Evolutionary conservation across 441 rosid species (phyloP).

Genomic region (Populus hybrid): DNA sequence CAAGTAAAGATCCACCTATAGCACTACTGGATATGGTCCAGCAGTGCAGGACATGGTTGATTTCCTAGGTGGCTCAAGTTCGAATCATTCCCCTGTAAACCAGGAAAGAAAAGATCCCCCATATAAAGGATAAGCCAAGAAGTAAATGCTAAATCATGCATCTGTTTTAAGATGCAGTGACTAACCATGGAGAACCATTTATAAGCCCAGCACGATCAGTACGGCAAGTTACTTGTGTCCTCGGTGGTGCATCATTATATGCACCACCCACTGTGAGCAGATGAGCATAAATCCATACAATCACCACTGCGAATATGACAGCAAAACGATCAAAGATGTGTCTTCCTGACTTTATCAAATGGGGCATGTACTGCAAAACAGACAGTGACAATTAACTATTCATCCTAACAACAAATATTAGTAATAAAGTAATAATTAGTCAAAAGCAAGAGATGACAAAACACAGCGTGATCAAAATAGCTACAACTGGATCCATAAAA

Average conservation of each 20-base stretch:
- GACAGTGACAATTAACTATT: constrained; percentile 5
- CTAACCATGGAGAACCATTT: constrained; percentile 87
- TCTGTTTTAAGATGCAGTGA: constrained; percentile 4
- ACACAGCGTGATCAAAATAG: not conserved
- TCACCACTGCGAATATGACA: constrained; percentile 64
- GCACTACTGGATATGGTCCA: not conserved
- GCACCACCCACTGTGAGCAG: constrained; percentile 92
- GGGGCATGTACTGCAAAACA: constrained; percentile 80
- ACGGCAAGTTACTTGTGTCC: constrained; percentile 75
- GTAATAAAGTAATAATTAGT: not conserved
- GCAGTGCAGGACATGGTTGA: not conserved
- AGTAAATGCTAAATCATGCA: not conserved
- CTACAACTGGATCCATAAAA: not conserved
- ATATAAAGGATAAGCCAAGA: not conserved
- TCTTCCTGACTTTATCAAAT: constrained; percentile 54
- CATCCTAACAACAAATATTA: constrained; percentile 8
- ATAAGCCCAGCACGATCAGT: constrained; percentile 90
- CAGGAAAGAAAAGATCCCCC: too few species aligned
- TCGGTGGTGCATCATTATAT: constrained; percentile 55
- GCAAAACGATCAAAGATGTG: constrained; percentile 71
- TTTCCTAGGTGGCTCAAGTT: not conserved
- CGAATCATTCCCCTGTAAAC: not conserved
- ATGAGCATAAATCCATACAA: constrained; percentile 93
- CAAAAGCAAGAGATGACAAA: not conserved
- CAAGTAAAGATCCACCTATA: not conserved